Evolutionary conservation across 2,329 filamentous ascomycete genomes (phyloP), one percentile per base, ranked within the genome.

Genomic region (Ceratocystis huliohia): DNA sequence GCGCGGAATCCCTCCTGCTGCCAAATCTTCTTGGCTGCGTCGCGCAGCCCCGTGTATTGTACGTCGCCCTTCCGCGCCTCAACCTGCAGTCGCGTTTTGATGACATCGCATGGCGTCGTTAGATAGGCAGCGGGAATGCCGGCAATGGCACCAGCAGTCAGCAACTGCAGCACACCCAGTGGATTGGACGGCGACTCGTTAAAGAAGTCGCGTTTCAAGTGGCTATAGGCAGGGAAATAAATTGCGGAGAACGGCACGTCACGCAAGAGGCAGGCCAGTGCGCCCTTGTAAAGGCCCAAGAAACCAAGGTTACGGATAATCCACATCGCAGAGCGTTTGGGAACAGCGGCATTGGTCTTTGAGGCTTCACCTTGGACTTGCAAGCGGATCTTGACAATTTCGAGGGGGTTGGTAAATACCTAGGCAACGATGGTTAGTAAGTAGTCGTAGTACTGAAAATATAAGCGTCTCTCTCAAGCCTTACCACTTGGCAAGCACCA

Each of bases 241-340:
- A 99, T 99, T 72, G 91, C 91, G 22, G 93, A 97, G 80, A 99
- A 99, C 57, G 94, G 94, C 50, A 97, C 91, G 76, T 99, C 94
- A 71, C 94, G 92, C 70, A 97, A 83, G 72, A 99, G 81, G 78
- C 94, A 99, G 22, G 94, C 94, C 57, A 87, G 91, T 22, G 93
- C 94, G 69, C 94, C 94, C 82, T 96, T 97, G 83, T 99, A 99
- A 71, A 99, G 81, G 67, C 94, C 94, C 63, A 96, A 81, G 62
- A 99, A 84, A 81, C 94, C 94, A 69, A 99, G 81, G 77, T 99
- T 96, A 75, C 87, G 87, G 69, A 97, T 88, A 71, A 99, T 97
- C 94, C 94, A 99, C 80, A 97, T 89, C 67, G 94, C 94, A 10
- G 92, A 96, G 71, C 94, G 88, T 76, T 88, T 92, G 64, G 89